Evolutionary conservation across 1,139 yeast genomes (phyloP).

Genomic region (Candida gigantensis): DNA sequence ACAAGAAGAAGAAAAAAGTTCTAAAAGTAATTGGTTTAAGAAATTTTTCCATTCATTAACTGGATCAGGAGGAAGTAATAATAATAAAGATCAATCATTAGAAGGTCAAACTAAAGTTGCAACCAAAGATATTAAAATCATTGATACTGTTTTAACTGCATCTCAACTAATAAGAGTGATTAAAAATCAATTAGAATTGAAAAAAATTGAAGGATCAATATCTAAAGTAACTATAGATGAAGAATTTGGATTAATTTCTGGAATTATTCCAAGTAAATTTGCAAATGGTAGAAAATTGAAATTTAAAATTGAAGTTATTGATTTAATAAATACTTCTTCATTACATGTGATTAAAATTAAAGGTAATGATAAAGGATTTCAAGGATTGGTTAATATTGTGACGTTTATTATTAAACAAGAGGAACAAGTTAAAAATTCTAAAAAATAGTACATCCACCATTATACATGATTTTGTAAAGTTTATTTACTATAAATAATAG

Average conservation of each 20-base stretch:
- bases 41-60: conserved; percentile 32
- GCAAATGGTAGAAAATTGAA: conserved; percentile 50
- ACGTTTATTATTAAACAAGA: conserved; percentile 38
- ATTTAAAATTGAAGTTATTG: conserved; percentile 48
- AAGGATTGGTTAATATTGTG: conserved; percentile 53
- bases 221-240: conserved; percentile 42
- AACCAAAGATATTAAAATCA: conserved; percentile 26
- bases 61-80: conserved; percentile 13
- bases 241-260: conserved; percentile 47
- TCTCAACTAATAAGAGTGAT: conserved; percentile 35
- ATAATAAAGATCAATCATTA: background rate
- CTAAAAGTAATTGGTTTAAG: conserved; percentile 37
- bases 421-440: conserved; percentile 27
- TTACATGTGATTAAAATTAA: conserved; percentile 56
- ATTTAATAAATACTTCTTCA: conserved; percentile 43
- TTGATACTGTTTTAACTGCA: conserved; percentile 36
- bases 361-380: conserved; percentile 72
- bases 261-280: conserved; percentile 49
- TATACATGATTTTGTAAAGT: no score
- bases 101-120: conserved; percentile 14
- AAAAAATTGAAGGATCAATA: conserved; percentile 53
- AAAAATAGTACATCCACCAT: conserved; percentile 16
- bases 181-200: conserved; percentile 45
- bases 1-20: conserved; percentile 13
- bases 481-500: no score